These are phyloP conservation scores for Anisodus acutangulus DNA, from an alignment of 257 asterid species.

Conservation along the genomic window DNA sequence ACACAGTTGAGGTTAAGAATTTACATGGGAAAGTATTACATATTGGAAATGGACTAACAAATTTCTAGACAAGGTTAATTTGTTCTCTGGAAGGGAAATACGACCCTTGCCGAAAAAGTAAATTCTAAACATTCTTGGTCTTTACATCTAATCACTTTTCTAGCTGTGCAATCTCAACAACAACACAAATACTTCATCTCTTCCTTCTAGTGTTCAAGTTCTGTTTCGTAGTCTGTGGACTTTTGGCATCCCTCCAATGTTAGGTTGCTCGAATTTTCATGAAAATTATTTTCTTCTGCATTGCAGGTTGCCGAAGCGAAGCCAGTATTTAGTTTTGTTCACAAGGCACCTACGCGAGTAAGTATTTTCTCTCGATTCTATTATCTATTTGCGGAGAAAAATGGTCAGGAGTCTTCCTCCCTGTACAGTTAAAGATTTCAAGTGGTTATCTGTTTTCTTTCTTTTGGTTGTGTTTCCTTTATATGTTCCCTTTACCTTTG, in stretches of 20 bases:
- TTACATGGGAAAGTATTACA: not conserved
- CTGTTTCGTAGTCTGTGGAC: not conserved
- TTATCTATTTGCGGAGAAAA: not conserved
- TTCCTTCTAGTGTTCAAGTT: slow-evolving; percentile 8
- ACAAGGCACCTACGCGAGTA: slow-evolving; percentile 81
- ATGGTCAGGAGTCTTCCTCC: not conserved
- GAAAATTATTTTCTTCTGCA: slow-evolving; percentile 29
- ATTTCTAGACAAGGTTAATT: not conserved
- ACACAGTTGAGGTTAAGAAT: not conserved
- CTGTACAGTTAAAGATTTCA: not conserved
- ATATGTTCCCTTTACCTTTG: not conserved
- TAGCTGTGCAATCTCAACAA: not conserved
- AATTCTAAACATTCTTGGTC: not conserved
- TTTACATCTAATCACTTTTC: slow-evolving; percentile 23
- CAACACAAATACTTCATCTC: not conserved
- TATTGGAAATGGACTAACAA: not conserved
- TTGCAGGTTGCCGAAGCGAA: slow-evolving; percentile 65
- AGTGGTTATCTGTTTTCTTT: slow-evolving; percentile 23
- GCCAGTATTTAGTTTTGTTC: slow-evolving; percentile 67
- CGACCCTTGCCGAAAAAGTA: not conserved
- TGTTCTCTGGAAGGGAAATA: not conserved
- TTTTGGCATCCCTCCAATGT: not conserved
- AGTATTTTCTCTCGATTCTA: slow-evolving; percentile 29
- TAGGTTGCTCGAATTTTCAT: not conserved
- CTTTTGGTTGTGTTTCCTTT: not conserved